phyloP scores from a whole-genome alignment of 2,329 filamentous ascomycete genomes.

The Trichoderma arundinaceum region DNA sequence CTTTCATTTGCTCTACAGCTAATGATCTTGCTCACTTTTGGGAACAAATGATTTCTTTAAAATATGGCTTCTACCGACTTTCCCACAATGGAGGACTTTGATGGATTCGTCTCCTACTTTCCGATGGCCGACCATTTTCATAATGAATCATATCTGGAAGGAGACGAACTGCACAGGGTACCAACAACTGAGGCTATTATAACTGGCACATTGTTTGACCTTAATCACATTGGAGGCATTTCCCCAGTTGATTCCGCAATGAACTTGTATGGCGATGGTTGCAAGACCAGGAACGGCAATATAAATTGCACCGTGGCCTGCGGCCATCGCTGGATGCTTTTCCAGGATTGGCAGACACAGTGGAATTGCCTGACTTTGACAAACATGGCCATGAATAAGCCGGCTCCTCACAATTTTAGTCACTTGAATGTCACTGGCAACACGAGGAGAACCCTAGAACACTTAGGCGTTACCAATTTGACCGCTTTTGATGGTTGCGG shows the following conservation, averaged over 20 bases:
- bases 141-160: background rate
- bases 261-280: background rate
- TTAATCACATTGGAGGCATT: background rate
- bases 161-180: background rate
- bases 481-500: background rate
- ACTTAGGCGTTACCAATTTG: background rate
- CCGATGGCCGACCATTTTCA: background rate
- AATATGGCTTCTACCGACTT: background rate
- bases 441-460: background rate
- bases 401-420: background rate
- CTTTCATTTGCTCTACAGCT: too few relatives aligned
- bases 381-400: slow-evolving; percentile 7
- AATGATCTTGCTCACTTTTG: too few relatives aligned
- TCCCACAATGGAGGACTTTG: background rate
- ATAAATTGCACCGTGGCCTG: slow-evolving; percentile 12
- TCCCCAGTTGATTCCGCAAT: background rate
- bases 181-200: background rate
- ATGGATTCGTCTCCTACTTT: background rate
- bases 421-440: background rate
- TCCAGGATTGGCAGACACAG: slow-evolving; percentile 12
- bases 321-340: background rate
- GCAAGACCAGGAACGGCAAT: background rate
- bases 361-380: slow-evolving; percentile 22
- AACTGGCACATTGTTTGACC: background rate
- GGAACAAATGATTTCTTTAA: background rate